A percentile compares a stretch with the other conserved stretches of the same genome.
phyloP scores from a whole-genome alignment of 495 filamentous ascomycete genomes.

The Apiosordaria backusii region DNA sequence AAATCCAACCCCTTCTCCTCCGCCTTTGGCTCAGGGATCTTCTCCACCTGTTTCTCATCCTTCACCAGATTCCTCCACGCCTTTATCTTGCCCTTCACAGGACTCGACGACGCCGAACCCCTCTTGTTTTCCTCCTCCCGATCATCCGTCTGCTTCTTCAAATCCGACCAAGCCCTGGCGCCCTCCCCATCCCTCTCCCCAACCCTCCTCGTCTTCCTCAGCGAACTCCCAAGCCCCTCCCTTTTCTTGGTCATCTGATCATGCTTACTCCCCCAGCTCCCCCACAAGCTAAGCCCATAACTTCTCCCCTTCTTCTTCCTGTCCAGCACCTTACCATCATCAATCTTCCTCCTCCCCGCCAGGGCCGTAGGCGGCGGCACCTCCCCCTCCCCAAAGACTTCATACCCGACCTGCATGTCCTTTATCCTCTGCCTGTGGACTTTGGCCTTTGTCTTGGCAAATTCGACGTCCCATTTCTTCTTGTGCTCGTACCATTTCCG shows the following conservation, averaged over 20 bases:
- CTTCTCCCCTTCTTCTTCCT: constrained; percentile 51
- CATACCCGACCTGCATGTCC: constrained; percentile 66
- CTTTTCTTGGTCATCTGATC: constrained; percentile 55
- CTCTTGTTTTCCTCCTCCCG: constrained; percentile 1
- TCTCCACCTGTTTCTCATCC: constrained; percentile 40
- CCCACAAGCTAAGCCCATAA: constrained; percentile 79
- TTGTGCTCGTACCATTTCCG: constrained; percentile 77
- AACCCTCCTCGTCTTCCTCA: constrained; percentile 20
- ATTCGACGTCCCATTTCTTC: constrained; percentile 66
- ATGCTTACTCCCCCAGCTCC: constrained; percentile 79
- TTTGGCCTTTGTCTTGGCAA: constrained; percentile 58
- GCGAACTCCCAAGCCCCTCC: constrained; percentile 25
- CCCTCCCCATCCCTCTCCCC: constrained; percentile 35
- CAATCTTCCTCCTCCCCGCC: constrained; percentile 60
- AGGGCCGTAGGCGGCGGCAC: constrained; percentile 78
- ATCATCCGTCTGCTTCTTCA: constrained; percentile 32
- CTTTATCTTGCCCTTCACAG: not conserved
- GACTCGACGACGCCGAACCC: not conserved
- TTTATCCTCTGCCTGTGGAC: constrained; percentile 67
- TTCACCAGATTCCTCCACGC: constrained; percentile 40
- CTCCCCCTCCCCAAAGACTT: constrained; percentile 65
- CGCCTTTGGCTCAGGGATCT: not conserved
- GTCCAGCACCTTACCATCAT: constrained; percentile 34
- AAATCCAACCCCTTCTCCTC: constrained; percentile 20
- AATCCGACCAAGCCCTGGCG: constrained; percentile 36